Percentiles rank a stretch among this genome's conserved stretches.
phyloP scores from a whole-genome alignment of 2,329 filamentous ascomycete species.

The Sporothrix protearum region DNA sequence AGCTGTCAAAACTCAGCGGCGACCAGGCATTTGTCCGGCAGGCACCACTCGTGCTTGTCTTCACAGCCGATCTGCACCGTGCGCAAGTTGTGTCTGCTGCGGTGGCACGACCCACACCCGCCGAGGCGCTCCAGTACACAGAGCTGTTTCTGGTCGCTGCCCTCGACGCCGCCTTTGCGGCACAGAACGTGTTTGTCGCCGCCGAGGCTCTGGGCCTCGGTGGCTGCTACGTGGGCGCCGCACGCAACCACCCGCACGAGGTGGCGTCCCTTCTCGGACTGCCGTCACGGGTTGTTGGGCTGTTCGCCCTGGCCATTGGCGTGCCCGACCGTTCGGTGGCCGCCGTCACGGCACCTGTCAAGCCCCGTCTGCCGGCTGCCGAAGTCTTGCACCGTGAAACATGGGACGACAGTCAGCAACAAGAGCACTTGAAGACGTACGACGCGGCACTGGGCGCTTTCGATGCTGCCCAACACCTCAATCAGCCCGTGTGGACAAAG shows the following conservation, averaged over 20 bases:
- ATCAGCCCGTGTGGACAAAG: conserved; percentile 33
- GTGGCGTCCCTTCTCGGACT: conserved; percentile 33
- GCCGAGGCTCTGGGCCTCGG: conserved; percentile 36
- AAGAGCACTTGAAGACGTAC: conserved; percentile 30
- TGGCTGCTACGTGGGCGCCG: conserved; percentile 35
- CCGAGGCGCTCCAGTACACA: conserved; percentile 32
- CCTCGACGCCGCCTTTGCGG: conserved; percentile 35
- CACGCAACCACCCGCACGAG: conserved; percentile 33
- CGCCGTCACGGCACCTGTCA: conserved; percentile 29
- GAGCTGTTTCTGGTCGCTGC: conserved; percentile 37
- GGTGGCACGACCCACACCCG: conserved; percentile 5
- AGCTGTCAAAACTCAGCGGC: conserved; percentile 32
- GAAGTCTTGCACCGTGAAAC: conserved; percentile 34
- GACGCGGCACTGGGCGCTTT: conserved; percentile 32
- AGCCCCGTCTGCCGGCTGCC: conserved; percentile 32
- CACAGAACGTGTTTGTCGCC: conserved; percentile 34
- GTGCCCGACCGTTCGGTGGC: conserved; percentile 27
- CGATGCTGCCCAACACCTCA: conserved; percentile 30
- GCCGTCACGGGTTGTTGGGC: conserved; percentile 33
- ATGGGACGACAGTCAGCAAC: conserved; percentile 30
- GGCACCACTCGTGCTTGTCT: conserved; percentile 36
- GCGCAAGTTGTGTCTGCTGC: conserved; percentile 28
- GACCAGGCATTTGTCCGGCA: conserved; percentile 36
- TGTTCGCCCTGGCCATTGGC: conserved; percentile 35
- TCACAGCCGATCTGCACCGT: conserved; percentile 36